Conservation (phyloP, 2,329 filamentous ascomycete species). For the Aspergillus carbonarius region DNA sequence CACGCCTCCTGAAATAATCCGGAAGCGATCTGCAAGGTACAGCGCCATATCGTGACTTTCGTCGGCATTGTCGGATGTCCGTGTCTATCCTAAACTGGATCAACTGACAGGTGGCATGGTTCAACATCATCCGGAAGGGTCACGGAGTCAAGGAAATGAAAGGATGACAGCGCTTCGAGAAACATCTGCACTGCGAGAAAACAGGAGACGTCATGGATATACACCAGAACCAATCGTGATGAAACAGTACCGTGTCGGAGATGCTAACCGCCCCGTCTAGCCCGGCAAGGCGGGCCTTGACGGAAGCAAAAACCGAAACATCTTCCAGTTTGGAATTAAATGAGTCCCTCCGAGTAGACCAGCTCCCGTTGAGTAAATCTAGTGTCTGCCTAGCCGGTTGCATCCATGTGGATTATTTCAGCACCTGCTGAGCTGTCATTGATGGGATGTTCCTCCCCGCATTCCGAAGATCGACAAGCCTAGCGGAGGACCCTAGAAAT, state of each 20-base stretch:
- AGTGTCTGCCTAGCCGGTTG: background rate
- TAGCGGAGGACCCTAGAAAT: constrained; percentile 10
- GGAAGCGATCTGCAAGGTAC: constrained; percentile 19
- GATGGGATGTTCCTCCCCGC: constrained; percentile 21
- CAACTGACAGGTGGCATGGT: background rate
- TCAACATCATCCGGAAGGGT: background rate
- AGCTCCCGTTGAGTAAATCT: background rate
- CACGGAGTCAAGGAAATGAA: background rate
- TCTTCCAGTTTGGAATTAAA: constrained; percentile 1
- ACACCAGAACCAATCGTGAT: background rate
- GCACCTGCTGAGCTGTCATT: constrained; percentile 13
- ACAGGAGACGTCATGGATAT: background rate
- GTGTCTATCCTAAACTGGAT: background rate
- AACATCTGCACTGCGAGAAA: background rate
- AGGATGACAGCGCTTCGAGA: background rate
- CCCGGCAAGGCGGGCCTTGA: background rate
- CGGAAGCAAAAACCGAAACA: background rate
- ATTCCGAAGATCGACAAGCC: constrained; percentile 21
- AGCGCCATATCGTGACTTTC: background rate
- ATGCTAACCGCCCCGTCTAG: background rate
- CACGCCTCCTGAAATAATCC: constrained; percentile 4
- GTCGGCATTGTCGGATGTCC: background rate
- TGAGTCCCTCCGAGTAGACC: background rate
- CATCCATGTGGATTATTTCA: background rate
- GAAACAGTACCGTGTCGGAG: background rate